Evolutionary conservation across 1,284 basidiomycete species (phyloP).

Genomic region (Austroboletus niveus): DNA sequence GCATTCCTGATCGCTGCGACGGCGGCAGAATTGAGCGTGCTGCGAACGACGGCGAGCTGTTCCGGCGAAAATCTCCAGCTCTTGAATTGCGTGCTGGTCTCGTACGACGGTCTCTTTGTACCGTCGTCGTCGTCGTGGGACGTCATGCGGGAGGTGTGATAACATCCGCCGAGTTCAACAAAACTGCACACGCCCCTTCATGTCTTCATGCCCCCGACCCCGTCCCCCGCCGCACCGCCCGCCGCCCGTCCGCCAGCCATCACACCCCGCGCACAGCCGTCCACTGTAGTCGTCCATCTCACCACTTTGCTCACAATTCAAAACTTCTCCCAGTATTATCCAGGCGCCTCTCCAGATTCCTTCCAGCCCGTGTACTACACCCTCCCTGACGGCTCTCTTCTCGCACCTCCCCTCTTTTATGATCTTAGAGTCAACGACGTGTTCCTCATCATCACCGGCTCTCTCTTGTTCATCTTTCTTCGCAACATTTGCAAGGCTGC

Average conservation of each 20-base stretch:
- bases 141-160: background rate
- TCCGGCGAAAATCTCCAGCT: constrained; percentile 85
- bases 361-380: constrained; percentile 50
- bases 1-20: constrained; percentile 73
- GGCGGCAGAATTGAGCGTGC: constrained; percentile 69
- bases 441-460: constrained; percentile 47
- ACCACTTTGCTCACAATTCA: constrained; percentile 50
- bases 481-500: constrained; percentile 52
- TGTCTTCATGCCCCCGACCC: background rate
- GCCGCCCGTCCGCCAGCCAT: background rate
- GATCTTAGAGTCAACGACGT: constrained; percentile 45
- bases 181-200: background rate
- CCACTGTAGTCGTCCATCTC: constrained; percentile 47
- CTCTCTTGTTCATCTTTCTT: constrained; percentile 51
- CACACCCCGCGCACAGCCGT: constrained; percentile 15
- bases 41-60: constrained; percentile 57
- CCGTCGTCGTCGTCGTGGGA: background rate
- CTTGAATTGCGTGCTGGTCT: constrained; percentile 81
- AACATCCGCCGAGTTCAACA: too few relatives aligned
- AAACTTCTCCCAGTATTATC: constrained; percentile 47
- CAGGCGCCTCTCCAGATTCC: constrained; percentile 36
- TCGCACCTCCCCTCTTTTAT: constrained; percentile 45
- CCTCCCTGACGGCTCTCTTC: constrained; percentile 58
- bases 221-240: background rate
- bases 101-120: constrained; percentile 52